Conservation (phyloP, 2,329 filamentous ascomycete species). For the Karstenula rhodostoma region DNA sequence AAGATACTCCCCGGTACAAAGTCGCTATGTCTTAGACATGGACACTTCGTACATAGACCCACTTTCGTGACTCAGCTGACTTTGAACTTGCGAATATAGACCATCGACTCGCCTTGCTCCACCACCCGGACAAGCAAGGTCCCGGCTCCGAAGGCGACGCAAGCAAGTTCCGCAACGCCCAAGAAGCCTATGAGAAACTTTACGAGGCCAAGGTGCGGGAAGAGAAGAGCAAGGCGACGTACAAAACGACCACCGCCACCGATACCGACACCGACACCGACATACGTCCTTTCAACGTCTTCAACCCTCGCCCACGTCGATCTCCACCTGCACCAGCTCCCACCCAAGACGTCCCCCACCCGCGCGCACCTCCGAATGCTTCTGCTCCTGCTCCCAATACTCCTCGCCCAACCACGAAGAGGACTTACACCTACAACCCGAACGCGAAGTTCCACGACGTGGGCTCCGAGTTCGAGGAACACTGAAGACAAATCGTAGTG, state of each 20-base stretch:
- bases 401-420: too few relatives aligned
- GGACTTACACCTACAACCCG: too few relatives aligned
- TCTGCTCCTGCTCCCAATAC: too few relatives aligned
- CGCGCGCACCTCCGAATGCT: too few relatives aligned
- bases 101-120: slow-evolving; percentile 93
- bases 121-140: slow-evolving; percentile 96
- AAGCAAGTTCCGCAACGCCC: slow-evolving; percentile 20
- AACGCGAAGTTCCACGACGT: not conserved
- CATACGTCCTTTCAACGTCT: not conserved
- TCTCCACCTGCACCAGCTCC: too few relatives aligned
- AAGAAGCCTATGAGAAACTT: slow-evolving; percentile 27
- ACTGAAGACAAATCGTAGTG: not conserved
- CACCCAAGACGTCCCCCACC: not conserved
- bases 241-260: too few relatives aligned
- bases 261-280: not conserved
- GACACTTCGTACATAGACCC: too few relatives aligned
- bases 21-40: too few relatives aligned
- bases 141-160: slow-evolving; percentile 20
- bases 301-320: slow-evolving; percentile 1
- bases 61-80: too few relatives aligned
- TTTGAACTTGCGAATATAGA: too few relatives aligned
- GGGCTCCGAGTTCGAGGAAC: not conserved
- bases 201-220: slow-evolving; percentile 8
- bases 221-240: not conserved
- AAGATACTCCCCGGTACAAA: too few relatives aligned